phyloP scores from a whole-genome alignment of 495 filamentous ascomycete genomes.

The Penicillium soppii region DNA sequence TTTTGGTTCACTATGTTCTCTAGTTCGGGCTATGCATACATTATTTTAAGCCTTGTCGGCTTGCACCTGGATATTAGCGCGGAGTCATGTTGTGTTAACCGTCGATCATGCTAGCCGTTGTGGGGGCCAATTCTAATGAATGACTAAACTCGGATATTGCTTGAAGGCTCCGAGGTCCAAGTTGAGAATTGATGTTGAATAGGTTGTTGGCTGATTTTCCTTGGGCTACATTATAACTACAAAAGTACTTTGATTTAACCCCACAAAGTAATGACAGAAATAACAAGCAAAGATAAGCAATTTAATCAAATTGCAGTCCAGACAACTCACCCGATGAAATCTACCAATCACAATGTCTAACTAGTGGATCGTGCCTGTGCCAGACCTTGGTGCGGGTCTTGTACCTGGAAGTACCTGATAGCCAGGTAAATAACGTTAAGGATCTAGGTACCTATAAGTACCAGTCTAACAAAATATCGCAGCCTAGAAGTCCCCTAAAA shows the following conservation, averaged over 20 bases:
- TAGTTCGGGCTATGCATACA: neutral
- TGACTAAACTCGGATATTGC: too few species aligned
- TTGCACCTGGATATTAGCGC: too few species aligned
- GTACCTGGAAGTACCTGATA: neutral
- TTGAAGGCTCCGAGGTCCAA: too few species aligned
- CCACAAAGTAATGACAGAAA: too few species aligned
- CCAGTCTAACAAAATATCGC: neutral
- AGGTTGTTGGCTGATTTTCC: neutral
- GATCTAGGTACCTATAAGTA: neutral
- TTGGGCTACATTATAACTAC: neutral
- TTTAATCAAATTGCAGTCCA: neutral
- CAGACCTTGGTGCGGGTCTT: neutral
- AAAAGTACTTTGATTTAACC: neutral
- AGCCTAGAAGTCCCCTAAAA: constrained; percentile 14
- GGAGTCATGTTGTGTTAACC: neutral
- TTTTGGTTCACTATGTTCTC: too few species aligned
- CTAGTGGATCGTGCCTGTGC: neutral
- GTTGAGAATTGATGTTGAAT: too few species aligned
- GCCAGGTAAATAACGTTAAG: too few species aligned
- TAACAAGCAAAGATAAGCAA: neutral
- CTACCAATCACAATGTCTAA: neutral
- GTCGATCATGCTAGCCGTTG: neutral
- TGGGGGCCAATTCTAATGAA: neutral
- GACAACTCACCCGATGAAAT: neutral
- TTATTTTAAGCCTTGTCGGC: neutral